Evolutionary conservation across 306 rosid genomes (phyloP).

Genomic region (Vicia villosa): DNA sequence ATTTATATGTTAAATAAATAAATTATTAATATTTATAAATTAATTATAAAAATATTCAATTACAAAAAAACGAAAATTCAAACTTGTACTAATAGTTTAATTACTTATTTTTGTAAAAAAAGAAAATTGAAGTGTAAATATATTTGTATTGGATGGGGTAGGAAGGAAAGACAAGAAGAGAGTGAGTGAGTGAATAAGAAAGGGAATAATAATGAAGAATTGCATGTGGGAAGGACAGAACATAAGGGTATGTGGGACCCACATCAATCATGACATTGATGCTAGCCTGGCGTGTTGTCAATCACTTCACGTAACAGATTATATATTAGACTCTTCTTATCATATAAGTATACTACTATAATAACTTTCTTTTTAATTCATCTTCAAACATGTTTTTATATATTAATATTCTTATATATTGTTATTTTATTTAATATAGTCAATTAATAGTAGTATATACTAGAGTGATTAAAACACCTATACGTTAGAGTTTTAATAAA

Average conservation of each 20-base stretch:
- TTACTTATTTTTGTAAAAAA: neutral
- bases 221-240: conserved; percentile 77
- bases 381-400: too few species aligned
- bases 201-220: conserved; percentile 47
- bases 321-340: conserved; percentile 16
- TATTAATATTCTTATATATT: too few species aligned
- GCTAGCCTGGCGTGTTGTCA: conserved; percentile 78
- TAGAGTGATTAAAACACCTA: too few species aligned
- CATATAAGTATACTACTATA: neutral
- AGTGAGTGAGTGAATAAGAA: conserved; percentile 41
- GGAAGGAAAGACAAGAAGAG: neutral
- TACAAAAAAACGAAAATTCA: too few species aligned
- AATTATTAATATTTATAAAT: too few species aligned
- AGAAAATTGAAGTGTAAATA: neutral
- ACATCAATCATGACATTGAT: conserved; percentile 53
- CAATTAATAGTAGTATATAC: too few species aligned
- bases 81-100: too few species aligned
- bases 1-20: too few species aligned
- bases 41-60: too few species aligned
- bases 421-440: too few species aligned
- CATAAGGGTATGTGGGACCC: conserved; percentile 49
- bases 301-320: conserved; percentile 22
- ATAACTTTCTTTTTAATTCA: neutral
- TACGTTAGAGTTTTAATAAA: too few species aligned
- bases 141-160: neutral